These are phyloP conservation scores for Athelia psychrophila DNA, from an alignment of 1,284 basidiomycete genomes.

Conservation along the genomic window DNA sequence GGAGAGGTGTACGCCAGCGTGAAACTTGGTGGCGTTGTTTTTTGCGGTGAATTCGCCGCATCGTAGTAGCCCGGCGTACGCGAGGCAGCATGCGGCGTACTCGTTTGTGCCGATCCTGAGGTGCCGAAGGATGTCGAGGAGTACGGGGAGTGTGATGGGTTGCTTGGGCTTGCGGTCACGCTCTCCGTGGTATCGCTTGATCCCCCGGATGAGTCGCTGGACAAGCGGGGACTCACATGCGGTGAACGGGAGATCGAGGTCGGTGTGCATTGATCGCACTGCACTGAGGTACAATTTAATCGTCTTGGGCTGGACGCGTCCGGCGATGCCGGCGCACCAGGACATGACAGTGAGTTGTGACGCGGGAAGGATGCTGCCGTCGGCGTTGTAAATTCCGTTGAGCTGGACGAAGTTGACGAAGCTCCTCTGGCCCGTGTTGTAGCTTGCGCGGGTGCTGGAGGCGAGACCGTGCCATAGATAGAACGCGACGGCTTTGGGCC, in stretches of 20 bases:
- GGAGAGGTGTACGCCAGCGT: constrained; percentile 21
- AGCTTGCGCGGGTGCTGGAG: constrained; percentile 22
- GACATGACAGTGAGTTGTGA: constrained; percentile 20
- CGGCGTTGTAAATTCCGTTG: constrained; percentile 14
- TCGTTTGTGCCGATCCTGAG: constrained; percentile 12
- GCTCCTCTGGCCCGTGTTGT: constrained; percentile 23
- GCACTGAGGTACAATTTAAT: constrained; percentile 28
- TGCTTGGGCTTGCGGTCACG: constrained; percentile 17
- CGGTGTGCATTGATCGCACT: constrained; percentile 25
- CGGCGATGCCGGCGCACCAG: constrained; percentile 25
- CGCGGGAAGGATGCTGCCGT: constrained; percentile 29
- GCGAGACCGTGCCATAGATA: constrained; percentile 28
- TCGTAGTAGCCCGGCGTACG: constrained; percentile 27
- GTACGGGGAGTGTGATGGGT: too few relatives aligned
- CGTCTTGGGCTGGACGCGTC: constrained; percentile 23
- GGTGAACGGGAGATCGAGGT: constrained; percentile 17
- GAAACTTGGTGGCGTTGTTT: constrained; percentile 14
- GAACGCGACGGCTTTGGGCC: constrained; percentile 19
- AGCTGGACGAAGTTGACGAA: constrained; percentile 26
- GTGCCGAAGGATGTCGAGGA: constrained; percentile 21
- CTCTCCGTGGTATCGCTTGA: constrained; percentile 27
- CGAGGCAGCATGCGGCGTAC: constrained; percentile 21
- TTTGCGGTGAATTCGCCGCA: constrained; percentile 28
- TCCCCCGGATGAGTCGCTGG: constrained; percentile 22
- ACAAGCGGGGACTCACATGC: constrained; percentile 18